Evolutionary conservation across 75 land plant species (phyloP).

Genomic region (Picea sitchensis): DNA sequence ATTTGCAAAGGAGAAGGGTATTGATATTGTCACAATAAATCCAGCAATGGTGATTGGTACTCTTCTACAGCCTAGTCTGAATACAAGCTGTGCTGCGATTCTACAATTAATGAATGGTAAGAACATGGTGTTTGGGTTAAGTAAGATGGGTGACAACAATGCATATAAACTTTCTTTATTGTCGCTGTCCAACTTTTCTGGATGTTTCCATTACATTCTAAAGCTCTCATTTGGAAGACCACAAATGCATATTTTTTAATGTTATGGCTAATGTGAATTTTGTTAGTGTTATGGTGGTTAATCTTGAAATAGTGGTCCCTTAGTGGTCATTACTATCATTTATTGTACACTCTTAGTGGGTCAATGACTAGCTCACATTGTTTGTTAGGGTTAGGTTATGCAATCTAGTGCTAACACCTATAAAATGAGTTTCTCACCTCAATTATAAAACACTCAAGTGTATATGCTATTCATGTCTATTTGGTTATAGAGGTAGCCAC

Average conservation of each 20-base stretch:
- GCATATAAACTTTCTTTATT: background rate
- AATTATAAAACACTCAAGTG: no score
- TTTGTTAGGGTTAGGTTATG: no score
- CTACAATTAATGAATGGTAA: conserved; percentile 67
- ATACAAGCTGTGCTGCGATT: conserved; percentile 78
- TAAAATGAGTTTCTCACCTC: no score
- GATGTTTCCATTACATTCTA: background rate
- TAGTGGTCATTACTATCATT: no score
- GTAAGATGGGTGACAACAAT: background rate
- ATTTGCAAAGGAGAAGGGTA: conserved; percentile 57
- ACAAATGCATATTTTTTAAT: background rate
- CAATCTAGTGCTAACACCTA: no score
- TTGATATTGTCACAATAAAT: conserved; percentile 86
- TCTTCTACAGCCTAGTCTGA: conserved; percentile 77
- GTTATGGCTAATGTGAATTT: background rate
- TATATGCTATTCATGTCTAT: no score
- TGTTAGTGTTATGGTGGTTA: background rate
- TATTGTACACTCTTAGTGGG: no score
- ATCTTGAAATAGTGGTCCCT: no score
- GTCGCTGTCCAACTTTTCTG: background rate
- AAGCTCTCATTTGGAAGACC: background rate
- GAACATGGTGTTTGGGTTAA: background rate
- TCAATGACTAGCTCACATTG: no score
- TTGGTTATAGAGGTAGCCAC: no score
- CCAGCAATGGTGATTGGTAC: conserved; percentile 93